Conservation (phyloP, 2,329 filamentous ascomycete genomes). For the Cytospora paraplurivora region DNA sequence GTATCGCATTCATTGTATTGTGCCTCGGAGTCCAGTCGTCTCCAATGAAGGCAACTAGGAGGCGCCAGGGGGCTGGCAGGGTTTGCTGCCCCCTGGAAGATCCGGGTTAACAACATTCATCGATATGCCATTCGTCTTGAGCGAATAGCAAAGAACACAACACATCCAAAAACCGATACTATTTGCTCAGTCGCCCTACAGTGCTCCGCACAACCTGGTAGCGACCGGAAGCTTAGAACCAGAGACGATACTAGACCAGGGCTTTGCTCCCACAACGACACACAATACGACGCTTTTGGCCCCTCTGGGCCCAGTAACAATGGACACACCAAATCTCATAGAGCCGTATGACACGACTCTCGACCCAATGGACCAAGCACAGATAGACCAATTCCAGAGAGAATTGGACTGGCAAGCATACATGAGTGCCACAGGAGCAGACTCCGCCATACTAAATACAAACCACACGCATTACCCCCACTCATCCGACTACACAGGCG, state of each 20-base stretch:
- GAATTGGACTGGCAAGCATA: slow-evolving; percentile 7
- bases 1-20: not conserved
- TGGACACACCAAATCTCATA: not conserved
- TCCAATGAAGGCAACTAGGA: not conserved
- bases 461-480: not conserved
- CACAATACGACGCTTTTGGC: not conserved
- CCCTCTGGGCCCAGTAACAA: slow-evolving; percentile 3
- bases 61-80: not conserved
- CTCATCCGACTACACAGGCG: not conserved
- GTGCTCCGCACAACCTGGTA: no score
- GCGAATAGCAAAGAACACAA: not conserved
- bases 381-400: slow-evolving; percentile 1
- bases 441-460: not conserved
- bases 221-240: not conserved
- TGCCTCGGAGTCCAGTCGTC: not conserved
- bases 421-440: not conserved
- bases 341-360: slow-evolving; percentile 11
- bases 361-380: not conserved
- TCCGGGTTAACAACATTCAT: slow-evolving; percentile 19
- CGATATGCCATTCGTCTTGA: not conserved
- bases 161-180: not conserved
- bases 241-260: not conserved
- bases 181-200: not conserved
- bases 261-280: not conserved
- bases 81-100: slow-evolving; percentile 20